These are phyloP conservation scores for Trypethelium eluteriae DNA, from an alignment of 495 filamentous ascomycete genomes.

Conservation along the genomic window DNA sequence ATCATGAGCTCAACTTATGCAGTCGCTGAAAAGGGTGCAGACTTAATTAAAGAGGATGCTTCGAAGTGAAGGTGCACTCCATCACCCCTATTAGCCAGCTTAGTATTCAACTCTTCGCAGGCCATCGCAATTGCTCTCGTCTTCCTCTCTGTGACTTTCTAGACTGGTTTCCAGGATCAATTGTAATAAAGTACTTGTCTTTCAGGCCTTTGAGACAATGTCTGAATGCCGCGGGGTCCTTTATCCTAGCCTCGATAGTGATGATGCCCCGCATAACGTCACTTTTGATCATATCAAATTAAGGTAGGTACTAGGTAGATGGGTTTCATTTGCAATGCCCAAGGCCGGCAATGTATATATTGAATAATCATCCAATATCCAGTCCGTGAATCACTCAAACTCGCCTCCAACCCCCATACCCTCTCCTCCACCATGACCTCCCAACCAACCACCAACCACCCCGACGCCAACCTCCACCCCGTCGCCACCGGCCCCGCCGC, in stretches of 20 bases:
- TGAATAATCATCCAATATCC: neutral
- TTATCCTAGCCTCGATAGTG: neutral
- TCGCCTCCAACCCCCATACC: neutral
- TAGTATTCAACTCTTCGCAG: too few species aligned
- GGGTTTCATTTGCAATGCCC: neutral
- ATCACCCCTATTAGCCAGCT: neutral
- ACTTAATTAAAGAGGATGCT: conserved; percentile 24
- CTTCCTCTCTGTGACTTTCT: too few species aligned
- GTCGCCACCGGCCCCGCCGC: conserved; percentile 48
- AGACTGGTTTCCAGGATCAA: too few species aligned
- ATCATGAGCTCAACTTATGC: conserved; percentile 28
- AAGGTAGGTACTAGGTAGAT: too few species aligned
- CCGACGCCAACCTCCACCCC: conserved; percentile 45
- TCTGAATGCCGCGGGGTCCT: too few species aligned
- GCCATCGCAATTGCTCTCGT: too few species aligned
- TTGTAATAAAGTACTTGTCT: too few species aligned
- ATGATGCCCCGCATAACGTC: conserved; percentile 7
- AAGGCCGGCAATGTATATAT: neutral
- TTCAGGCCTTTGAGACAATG: too few species aligned
- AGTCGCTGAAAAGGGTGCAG: conserved; percentile 27
- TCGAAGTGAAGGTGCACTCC: neutral
- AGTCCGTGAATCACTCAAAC: neutral
- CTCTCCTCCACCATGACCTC: conserved; percentile 13
- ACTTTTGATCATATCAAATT: neutral
- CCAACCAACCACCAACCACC: conserved; percentile 23